A percentile compares a stretch with the other conserved stretches of the same genome.
These are phyloP conservation scores for Bassia scoparia DNA, from an alignment of 148 eudicot species.

Conservation along the genomic window DNA sequence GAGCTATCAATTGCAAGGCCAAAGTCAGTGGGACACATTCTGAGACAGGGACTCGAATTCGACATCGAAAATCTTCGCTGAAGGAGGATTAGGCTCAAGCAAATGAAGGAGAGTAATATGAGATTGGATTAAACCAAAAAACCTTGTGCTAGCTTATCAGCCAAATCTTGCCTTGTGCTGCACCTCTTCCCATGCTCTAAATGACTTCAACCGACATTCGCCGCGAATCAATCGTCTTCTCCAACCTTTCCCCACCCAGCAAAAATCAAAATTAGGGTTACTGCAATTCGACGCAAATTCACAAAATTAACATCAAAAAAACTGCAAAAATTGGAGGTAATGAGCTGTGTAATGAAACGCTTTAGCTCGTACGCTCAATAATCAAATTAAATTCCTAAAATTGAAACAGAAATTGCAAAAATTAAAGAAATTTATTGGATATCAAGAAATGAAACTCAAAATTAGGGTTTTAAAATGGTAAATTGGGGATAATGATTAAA, in stretches of 20 bases:
- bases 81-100: constrained; percentile 72
- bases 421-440: too few species aligned
- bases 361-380: too few species aligned
- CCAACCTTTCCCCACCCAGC: not conserved
- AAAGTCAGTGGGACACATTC: constrained; percentile 51
- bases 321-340: too few species aligned
- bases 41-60: constrained; percentile 69
- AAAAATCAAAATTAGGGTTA: too few species aligned
- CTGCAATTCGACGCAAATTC: too few species aligned
- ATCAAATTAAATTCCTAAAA: too few species aligned
- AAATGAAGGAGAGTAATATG: constrained; percentile 74
- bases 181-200: constrained; percentile 99
- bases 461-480: too few species aligned
- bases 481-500: too few species aligned
- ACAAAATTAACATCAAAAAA: too few species aligned
- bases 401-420: too few species aligned
- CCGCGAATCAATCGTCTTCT: constrained; percentile 9
- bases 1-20: constrained; percentile 45
- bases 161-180: constrained; percentile 81
- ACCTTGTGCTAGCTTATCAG: constrained; percentile 80
- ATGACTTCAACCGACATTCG: constrained; percentile 80
- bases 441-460: too few species aligned
- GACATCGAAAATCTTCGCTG: constrained; percentile 56
- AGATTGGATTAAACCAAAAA: constrained; percentile 77
- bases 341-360: too few species aligned